Percentiles rank a stretch among this genome's conserved stretches.
Conservation (phyloP, 108 stramenopile genomes). For the Nannochloropsis gaditana region DNA sequence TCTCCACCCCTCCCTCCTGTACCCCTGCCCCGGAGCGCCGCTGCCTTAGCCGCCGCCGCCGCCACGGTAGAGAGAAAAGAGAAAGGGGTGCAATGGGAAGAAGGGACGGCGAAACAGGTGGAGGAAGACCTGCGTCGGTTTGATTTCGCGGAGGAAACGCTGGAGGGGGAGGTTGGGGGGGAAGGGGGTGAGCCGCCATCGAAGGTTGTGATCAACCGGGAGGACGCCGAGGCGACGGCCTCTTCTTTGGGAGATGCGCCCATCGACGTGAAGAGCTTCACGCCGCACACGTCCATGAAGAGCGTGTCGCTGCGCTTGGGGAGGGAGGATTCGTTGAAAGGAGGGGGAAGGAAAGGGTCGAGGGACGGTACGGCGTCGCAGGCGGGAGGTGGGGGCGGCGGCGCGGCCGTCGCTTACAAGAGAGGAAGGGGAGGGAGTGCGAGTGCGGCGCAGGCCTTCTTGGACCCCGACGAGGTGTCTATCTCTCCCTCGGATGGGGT, state of each 20-base stretch:
- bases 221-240: neutral
- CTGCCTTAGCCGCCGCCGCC: neutral
- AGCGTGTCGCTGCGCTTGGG: neutral
- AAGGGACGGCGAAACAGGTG: neutral
- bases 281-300: neutral
- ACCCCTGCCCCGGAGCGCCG: neutral
- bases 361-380: neutral
- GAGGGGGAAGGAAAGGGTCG: neutral
- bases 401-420: neutral
- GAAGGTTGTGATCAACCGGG: neutral
- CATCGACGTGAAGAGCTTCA: neutral
- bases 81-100: neutral
- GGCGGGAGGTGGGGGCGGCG: neutral
- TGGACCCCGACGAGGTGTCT: conserved; percentile 24
- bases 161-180: neutral
- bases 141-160: neutral
- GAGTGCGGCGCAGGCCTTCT: neutral
- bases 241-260: neutral
- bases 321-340: neutral
- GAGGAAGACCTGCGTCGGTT: neutral
- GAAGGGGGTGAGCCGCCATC: neutral
- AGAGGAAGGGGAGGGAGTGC: neutral
- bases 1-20: neutral
- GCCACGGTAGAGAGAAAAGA: neutral
- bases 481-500: conserved; percentile 44